Conservation (phyloP, 192 early-diverging fungal species). For the Irineochytrium annulatum region DNA sequence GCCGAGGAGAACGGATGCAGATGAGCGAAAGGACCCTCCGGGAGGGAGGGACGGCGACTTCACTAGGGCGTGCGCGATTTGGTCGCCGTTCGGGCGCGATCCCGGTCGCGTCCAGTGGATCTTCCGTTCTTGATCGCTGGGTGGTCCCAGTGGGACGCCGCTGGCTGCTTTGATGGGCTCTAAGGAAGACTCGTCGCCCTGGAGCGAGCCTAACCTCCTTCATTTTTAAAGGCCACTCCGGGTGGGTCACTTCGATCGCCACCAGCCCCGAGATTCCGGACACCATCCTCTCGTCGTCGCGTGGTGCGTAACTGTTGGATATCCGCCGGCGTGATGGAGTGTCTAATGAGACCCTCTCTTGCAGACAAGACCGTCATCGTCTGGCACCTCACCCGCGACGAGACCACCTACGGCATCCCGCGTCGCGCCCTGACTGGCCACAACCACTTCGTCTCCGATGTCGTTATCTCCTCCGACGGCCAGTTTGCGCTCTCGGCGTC, state of each 20-base stretch:
- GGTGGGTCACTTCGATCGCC: constrained; percentile 95
- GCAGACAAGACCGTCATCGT: constrained; percentile 97
- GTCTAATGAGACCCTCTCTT: background rate
- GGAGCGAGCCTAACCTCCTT: background rate
- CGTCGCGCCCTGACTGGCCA: constrained; percentile 90
- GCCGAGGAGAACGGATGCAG: no score
- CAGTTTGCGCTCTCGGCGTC: constrained; percentile 98
- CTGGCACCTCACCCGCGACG: constrained; percentile 94
- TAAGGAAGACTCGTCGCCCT: background rate
- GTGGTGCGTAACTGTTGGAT: constrained; percentile 75
- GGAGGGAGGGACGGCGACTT: no score
- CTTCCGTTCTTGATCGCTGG: background rate
- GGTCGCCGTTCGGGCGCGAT: background rate
- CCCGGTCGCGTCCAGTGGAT: background rate
- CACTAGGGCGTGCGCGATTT: background rate
- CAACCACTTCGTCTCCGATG: constrained; percentile 99
- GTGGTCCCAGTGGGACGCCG: background rate
- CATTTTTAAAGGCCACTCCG: constrained; percentile 63
- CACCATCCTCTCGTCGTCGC: constrained; percentile 95
- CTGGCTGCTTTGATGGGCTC: background rate
- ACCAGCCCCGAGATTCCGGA: constrained; percentile 94
- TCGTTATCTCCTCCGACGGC: constrained; percentile 98
- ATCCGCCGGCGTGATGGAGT: no score
- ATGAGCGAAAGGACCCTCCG: no score
- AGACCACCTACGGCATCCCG: constrained; percentile 86